Conservation (phyloP, 495 filamentous ascomycete genomes). For the Penicillium taxi region DNA sequence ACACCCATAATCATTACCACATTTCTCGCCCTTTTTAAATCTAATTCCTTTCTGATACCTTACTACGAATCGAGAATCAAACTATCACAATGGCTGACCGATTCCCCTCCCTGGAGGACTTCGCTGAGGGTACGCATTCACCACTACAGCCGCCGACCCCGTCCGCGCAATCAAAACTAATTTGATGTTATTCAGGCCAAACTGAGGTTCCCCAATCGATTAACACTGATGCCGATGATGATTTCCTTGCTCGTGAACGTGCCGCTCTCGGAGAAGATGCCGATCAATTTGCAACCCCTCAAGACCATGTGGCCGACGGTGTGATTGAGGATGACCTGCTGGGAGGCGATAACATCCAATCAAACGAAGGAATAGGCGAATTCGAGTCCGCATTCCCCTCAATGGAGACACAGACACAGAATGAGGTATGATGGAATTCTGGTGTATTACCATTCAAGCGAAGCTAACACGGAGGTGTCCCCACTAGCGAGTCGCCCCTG, state of each 20-base stretch:
- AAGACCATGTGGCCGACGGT: constrained; percentile 56
- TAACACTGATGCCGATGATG: constrained; percentile 40
- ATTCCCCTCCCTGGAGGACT: constrained; percentile 94
- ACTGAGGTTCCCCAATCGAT: constrained; percentile 45
- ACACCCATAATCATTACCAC: too few species aligned
- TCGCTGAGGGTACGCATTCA: constrained; percentile 68
- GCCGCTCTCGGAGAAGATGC: constrained; percentile 88
- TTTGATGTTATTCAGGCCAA: constrained; percentile 42
- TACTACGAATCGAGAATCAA: background rate
- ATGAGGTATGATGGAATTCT: constrained; percentile 54
- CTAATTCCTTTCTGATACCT: too few species aligned
- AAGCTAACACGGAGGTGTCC: constrained; percentile 10
- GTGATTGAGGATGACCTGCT: constrained; percentile 65
- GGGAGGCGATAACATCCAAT: constrained; percentile 47
- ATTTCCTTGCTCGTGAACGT: constrained; percentile 86
- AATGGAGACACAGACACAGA: constrained; percentile 54
- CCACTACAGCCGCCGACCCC: constrained; percentile 11
- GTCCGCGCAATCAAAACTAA: constrained; percentile 19
- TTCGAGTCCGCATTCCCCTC: constrained; percentile 88
- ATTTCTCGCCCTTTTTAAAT: too few species aligned
- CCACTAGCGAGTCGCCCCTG: constrained; percentile 62
- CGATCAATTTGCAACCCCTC: constrained; percentile 73
- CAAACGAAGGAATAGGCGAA: constrained; percentile 52
- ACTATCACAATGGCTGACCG: constrained; percentile 72
- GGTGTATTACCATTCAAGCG: background rate